Base-by-base conservation (phyloP, 2,329 filamentous ascomycete species). In the Juglanconis juglandina region DNA sequence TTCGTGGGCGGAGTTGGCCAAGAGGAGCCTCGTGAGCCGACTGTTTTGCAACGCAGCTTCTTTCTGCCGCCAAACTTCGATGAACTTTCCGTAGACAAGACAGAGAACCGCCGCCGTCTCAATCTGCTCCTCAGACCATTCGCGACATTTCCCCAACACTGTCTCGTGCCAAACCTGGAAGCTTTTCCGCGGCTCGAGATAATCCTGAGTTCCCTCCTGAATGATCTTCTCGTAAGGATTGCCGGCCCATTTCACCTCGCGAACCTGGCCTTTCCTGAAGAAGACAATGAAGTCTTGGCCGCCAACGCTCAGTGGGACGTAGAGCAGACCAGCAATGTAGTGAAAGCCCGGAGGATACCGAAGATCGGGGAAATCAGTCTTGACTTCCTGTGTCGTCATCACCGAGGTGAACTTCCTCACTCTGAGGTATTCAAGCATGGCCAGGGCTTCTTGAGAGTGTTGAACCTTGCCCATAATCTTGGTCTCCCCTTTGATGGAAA, bases 1-100 rank as follows among this genome's bases (percentile, higher is more conserved):
- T 76, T 96, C 92, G 65, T 96, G 93, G 0, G 92, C 92, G 0
- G 92, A 96, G 65, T 96, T 96, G 4, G 92, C 90, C 30, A 96
- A 79, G 1, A 96, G 75, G 4, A 96, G 75, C 51, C 86, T 81
- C 0, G 91, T 96, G 2, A 96, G 78, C 62, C 93, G 89, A 66
- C 89, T 96, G 69, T 80, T 94, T 67, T 96, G 89, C 61, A 96
- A 71, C 0, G 90, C 90, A 1, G 87, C 88, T 71, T 96, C 92
- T 66, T 96, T 96, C 70, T 96, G 91, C 59, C 91, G 82, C 92
- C 92, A 96, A 1, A 96, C 92, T 68, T 96, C 90, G 67, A 96
- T 96, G 71, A 96, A 96, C 71, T 85, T 88, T 70, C 90, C 91
- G 64, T 96, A 96, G 1, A 96, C 91, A 8, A 96, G 77, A 68